Conservation (phyloP, 441 rosid genomes). For the Metrosideros polymorpha region DNA sequence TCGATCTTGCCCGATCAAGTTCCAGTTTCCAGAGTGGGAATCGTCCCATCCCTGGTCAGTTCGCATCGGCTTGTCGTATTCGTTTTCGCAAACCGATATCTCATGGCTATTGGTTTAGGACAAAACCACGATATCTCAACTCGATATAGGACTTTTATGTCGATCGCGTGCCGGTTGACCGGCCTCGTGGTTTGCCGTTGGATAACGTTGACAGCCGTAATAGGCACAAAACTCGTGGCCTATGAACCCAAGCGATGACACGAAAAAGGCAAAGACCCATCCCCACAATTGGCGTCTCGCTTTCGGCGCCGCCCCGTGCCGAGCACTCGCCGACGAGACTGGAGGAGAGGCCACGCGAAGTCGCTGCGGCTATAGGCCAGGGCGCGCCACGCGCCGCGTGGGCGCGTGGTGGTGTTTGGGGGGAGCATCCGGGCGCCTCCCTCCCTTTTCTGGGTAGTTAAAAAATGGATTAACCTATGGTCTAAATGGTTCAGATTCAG, state of each 20-base stretch:
- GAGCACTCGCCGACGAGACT: neutral
- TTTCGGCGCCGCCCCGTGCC: neutral
- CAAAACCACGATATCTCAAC: rapidly evolving
- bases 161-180: neutral
- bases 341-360: neutral
- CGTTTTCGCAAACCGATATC: rapidly evolving
- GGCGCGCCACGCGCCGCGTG: neutral
- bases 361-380: neutral
- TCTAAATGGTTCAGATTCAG: neutral
- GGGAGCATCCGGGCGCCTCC: neutral
- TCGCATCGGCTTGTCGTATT: rapidly evolving
- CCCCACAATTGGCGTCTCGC: too few species aligned
- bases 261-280: neutral
- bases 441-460: neutral
- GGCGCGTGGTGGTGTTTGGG: neutral
- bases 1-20: too few species aligned
- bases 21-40: too few species aligned
- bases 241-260: neutral
- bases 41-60: rapidly evolving
- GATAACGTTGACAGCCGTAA: neutral
- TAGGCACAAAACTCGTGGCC: neutral
- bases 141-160: neutral
- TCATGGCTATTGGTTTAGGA: rapidly evolving
- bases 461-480: neutral
- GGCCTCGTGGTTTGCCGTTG: neutral